Conservation (phyloP, 805 yeast species). For the Saccharomycopsis amapae region DNA sequence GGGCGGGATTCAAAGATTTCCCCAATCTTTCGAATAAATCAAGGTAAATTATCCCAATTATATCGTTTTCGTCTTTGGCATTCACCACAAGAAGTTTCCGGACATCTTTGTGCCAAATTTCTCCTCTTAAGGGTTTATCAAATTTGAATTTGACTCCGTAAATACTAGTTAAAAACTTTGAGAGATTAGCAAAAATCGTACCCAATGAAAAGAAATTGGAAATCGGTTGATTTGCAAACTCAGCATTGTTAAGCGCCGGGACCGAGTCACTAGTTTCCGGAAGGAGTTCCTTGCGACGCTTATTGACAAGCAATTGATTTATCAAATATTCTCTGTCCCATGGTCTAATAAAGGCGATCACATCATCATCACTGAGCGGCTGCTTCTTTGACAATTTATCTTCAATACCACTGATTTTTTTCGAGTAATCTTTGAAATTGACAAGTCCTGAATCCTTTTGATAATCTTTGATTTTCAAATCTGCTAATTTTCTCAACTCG, state of each 20-base stretch:
- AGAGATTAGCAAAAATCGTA: conserved; percentile 75
- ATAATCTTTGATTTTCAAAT: conserved; percentile 30
- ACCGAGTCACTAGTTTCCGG: conserved; percentile 6
- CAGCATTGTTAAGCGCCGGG: conserved; percentile 22
- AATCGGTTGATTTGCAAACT: conserved; percentile 35
- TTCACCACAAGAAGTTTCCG: conserved; percentile 72
- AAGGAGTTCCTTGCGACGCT: conserved; percentile 26
- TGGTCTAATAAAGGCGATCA: conserved; percentile 52
- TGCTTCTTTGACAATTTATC: conserved; percentile 11
- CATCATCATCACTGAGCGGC: conserved; percentile 31
- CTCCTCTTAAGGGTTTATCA: conserved; percentile 54
- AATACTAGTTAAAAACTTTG: conserved; percentile 56
- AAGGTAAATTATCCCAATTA: conserved; percentile 77
- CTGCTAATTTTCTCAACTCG: conserved; percentile 49
- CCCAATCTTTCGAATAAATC: conserved; percentile 77
- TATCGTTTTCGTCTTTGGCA: conserved; percentile 45
- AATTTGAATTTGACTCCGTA: conserved; percentile 78
- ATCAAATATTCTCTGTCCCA: conserved; percentile 85
- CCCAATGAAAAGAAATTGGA: conserved; percentile 77
- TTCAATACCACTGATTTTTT: conserved; percentile 3
- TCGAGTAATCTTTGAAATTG: conserved; percentile 2
- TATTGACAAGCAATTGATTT: conserved; percentile 23
- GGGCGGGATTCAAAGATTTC: conserved; percentile 83
- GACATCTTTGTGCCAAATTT: conserved; percentile 85
- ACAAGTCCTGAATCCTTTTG: conserved; percentile 10